A percentile compares a stretch with the other conserved stretches of the same genome.
These are phyloP conservation scores for Astragalus glycyphyllos DNA, from an alignment of 306 rosid genomes.

Conservation along the genomic window DNA sequence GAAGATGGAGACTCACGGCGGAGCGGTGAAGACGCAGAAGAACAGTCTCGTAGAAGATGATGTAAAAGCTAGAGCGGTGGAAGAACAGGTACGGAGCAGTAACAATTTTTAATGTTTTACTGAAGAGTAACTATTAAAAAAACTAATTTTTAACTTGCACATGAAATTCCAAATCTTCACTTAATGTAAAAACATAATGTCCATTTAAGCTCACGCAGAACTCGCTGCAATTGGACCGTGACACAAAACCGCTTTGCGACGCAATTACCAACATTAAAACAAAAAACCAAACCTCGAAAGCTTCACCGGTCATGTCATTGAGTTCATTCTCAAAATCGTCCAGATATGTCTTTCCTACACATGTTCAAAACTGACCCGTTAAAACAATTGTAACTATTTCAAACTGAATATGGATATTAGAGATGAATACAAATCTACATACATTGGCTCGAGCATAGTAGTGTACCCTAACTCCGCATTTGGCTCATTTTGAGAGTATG, in stretches of 20 bases:
- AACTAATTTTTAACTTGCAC: no score
- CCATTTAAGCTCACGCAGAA: background rate
- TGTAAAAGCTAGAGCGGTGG: no score
- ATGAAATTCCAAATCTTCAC: no score
- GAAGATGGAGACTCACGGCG: no score
- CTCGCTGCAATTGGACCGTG: no score
- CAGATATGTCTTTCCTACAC: constrained; percentile 82
- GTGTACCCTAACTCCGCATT: constrained; percentile 93
- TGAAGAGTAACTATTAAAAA: no score
- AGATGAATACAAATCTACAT: constrained; percentile 33
- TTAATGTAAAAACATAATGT: background rate
- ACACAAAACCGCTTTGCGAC: no score
- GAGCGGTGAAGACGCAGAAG: no score
- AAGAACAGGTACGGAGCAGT: no score
- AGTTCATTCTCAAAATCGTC: constrained; percentile 75
- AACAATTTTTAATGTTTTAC: no score
- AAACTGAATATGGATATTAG: constrained; percentile 23
- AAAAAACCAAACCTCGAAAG: constrained; percentile 71
- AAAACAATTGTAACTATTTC: constrained; percentile 24
- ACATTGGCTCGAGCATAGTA: constrained; percentile 75
- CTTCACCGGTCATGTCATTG: constrained; percentile 76
- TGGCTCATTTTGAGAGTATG: constrained; percentile 91
- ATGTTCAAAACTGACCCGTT: constrained; percentile 37
- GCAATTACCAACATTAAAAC: background rate
- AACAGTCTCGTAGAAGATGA: no score